phyloP scores from a whole-genome alignment of 2,329 filamentous ascomycete species.

The Alternaria sp. region DNA sequence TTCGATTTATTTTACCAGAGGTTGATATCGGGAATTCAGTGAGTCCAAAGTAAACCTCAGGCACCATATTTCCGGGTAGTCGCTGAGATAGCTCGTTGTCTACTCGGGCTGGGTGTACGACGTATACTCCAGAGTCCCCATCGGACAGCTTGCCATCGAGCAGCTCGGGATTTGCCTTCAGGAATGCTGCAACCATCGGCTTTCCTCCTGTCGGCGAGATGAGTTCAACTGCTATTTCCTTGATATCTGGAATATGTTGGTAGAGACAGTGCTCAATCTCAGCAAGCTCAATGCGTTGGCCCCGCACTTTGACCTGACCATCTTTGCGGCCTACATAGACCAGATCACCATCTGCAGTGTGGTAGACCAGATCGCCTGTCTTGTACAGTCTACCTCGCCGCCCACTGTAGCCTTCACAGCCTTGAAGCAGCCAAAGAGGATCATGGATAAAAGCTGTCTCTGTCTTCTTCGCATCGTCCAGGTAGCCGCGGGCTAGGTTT shows the following conservation, averaged over 20 bases:
- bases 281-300: conserved; percentile 26
- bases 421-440: conserved; percentile 7
- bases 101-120: too few relatives aligned
- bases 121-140: too few relatives aligned
- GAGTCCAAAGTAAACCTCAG: conserved; percentile 55
- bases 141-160: too few relatives aligned
- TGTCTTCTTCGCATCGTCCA: conserved; percentile 33
- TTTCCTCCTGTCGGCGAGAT: too few relatives aligned
- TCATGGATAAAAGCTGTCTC: conserved; percentile 40
- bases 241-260: too few relatives aligned
- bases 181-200: too few relatives aligned
- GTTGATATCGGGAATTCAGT: conserved; percentile 54
- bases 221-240: too few relatives aligned
- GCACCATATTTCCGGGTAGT: conserved; percentile 50
- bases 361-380: conserved; percentile 9
- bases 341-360: conserved; percentile 14
- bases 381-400: background rate
- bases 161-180: too few relatives aligned
- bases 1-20: conserved; percentile 54
- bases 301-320: conserved; percentile 24
- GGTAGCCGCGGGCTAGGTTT: conserved; percentile 43
- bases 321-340: conserved; percentile 24
- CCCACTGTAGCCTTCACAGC: background rate
- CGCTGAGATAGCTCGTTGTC: background rate
- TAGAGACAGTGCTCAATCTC: conserved; percentile 14